Base-by-base conservation (phyloP, 2,329 filamentous ascomycete genomes). In the Penicillium sp. region DNA sequence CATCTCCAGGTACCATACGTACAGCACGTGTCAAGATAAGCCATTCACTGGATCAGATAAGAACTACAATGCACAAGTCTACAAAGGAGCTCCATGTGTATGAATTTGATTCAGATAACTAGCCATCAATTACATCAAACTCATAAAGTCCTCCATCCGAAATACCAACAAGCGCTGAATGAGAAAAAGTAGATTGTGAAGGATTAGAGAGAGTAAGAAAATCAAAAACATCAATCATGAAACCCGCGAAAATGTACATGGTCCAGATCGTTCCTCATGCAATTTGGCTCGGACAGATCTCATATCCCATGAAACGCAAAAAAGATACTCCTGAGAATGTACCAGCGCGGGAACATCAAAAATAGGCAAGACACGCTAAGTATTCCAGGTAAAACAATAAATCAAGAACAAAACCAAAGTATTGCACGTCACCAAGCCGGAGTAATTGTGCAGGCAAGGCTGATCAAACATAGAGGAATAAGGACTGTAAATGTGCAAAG, bases 401-500 rank as follows among this genome's bases (percentile, higher is more conserved):
- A 57, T 51, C 52, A 46, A 43, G 49, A 55, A 54, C 37, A 56
- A 43, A n/a, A 54, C 48, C 41, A 24, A 44, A 52, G 35, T 29
- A 14, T 49, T 60, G 57, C 46, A 57, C 39, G 48, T 48, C 53
- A 47, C 51, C 53, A 27, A 48, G 48, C 44, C 48, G 60, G 41
- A 31, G 29, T 31, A 56, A 56, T 41, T 55, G 56, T 54, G 48
- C 56, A 52, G 16, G 16, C 41, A 55, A 47, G 56, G 47, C 52
- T 55, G 26, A 51, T 48, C 49, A 48, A 33, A 51, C 10, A 37
- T 48, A 22, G 37, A 43, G 21, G 47, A 56, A 57, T 57, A 58
- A 59, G 48, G 52, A 64, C 59, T 48, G 56, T 59, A 47, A 58
- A 63, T 66, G 62, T 64, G 64, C 63, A 63, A 59, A 51, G 53